A percentile compares a stretch with the other conserved stretches of the same genome.
Evolutionary conservation across 1,139 yeast genomes (phyloP).

Genomic region (Diutina rugosa): DNA sequence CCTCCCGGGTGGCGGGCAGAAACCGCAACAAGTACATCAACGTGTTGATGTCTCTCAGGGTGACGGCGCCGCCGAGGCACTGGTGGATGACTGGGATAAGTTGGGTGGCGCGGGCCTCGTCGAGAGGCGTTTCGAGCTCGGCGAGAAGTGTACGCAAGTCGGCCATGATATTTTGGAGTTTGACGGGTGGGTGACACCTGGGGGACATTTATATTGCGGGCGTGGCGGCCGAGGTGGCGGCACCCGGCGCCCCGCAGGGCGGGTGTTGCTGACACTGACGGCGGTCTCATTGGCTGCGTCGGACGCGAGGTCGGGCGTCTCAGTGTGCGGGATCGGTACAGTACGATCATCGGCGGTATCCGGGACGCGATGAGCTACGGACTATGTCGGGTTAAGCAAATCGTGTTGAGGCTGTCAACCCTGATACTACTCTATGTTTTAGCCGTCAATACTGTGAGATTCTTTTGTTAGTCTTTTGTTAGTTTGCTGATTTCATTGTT

Average conservation of each 20-base stretch:
- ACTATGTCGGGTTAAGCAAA: too few species aligned
- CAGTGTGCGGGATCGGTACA: too few species aligned
- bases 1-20: neutral
- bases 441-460: too few species aligned
- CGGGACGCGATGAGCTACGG: neutral
- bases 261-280: neutral
- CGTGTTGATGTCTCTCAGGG: neutral
- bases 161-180: neutral
- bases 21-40: conserved; percentile 1
- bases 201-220: neutral
- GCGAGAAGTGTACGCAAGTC: neutral
- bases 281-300: neutral
- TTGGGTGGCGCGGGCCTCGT: neutral
- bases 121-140: neutral
- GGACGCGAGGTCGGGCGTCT: too few species aligned
- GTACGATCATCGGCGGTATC: neutral
- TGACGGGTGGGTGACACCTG: neutral
- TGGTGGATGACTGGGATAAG: neutral
- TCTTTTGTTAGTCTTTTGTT: too few species aligned
- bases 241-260: neutral
- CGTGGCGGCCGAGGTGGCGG: neutral
- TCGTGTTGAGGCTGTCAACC: too few species aligned
- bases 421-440: too few species aligned
- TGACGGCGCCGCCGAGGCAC: neutral
- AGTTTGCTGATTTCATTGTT: too few species aligned